Evolutionary conservation across 768 basidiomycete genomes (phyloP).

Genomic region (Tricholoma matsutake): DNA sequence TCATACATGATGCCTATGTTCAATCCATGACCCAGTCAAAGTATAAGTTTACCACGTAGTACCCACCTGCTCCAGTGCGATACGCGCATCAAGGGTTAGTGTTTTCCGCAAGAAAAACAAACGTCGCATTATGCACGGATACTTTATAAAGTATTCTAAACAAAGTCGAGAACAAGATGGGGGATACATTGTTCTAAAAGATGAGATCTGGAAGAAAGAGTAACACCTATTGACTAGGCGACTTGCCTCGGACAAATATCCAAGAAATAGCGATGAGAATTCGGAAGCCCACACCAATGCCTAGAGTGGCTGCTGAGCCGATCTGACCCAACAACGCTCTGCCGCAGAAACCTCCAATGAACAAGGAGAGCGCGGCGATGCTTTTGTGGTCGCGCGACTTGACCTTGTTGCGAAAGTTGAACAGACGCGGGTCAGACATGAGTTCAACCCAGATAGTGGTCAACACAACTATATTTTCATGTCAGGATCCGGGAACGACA

Average conservation of each 20-base stretch:
- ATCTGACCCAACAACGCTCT: constrained; percentile 59
- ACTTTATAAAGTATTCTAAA: not conserved
- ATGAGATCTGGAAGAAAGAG: too few species aligned
- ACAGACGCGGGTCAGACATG: constrained; percentile 75
- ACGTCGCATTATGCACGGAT: not conserved
- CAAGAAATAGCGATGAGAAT: constrained; percentile 60
- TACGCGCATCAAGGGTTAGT: too few species aligned
- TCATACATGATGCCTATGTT: too few species aligned
- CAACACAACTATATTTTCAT: constrained; percentile 55
- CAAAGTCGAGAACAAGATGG: not conserved
- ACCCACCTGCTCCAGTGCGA: too few species aligned
- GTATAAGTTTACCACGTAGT: too few species aligned
- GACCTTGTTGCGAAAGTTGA: constrained; percentile 50
- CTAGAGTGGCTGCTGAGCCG: constrained; percentile 62
- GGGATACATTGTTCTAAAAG: not conserved
- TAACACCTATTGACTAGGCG: not conserved
- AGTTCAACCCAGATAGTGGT: constrained; percentile 91
- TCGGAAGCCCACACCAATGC: constrained; percentile 61
- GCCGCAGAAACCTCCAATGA: constrained; percentile 73
- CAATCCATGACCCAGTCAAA: too few species aligned
- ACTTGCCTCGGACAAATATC: constrained; percentile 56
- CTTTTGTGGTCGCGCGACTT: constrained; percentile 67
- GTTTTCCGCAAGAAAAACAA: too few species aligned
- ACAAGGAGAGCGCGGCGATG: constrained; percentile 61
- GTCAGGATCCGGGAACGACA: not conserved